Evolutionary conservation across 176 grass and related monocot species (phyloP).

Genomic region (Triticum monococcum): DNA sequence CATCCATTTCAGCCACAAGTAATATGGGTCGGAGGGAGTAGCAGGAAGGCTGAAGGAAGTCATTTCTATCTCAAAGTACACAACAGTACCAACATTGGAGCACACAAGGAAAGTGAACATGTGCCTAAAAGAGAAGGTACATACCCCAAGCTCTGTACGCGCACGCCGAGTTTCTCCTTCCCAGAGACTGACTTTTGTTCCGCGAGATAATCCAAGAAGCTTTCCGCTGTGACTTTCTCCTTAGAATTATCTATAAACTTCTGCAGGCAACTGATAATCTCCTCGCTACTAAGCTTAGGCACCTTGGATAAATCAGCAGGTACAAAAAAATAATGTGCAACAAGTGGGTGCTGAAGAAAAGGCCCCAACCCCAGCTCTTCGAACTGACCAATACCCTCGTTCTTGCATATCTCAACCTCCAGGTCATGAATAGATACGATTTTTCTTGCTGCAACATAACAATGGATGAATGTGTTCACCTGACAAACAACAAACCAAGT

Average conservation of each 20-base stretch:
- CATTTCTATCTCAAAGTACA: not conserved
- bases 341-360: conserved; percentile 62
- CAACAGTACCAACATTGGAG: not conserved
- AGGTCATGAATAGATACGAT: conserved; percentile 77
- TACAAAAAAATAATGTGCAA: conserved; percentile 67
- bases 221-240: conserved; percentile 53
- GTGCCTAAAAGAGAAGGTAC: conserved; percentile 14
- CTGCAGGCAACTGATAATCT: conserved; percentile 54
- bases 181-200: conserved; percentile 52
- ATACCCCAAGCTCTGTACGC: conserved; percentile 79
- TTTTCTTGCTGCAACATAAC: conserved; percentile 72
- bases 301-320: conserved; percentile 50
- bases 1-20: too few species aligned
- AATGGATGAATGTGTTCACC: conserved; percentile 90
- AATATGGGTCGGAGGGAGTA: not conserved
- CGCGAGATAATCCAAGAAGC: conserved; percentile 73
- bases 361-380: conserved; percentile 84
- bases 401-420: conserved; percentile 87
- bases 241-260: conserved; percentile 52
- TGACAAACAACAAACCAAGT: conserved; percentile 40
- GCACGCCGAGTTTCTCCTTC: conserved; percentile 76
- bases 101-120: conserved; percentile 32
- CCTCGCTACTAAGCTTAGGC: conserved; percentile 66
- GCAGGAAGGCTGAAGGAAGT: not conserved
- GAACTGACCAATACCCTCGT: conserved; percentile 69